These are phyloP conservation scores for Fulvia fulva DNA, from an alignment of 2,329 filamentous ascomycete species.

Conservation along the genomic window DNA sequence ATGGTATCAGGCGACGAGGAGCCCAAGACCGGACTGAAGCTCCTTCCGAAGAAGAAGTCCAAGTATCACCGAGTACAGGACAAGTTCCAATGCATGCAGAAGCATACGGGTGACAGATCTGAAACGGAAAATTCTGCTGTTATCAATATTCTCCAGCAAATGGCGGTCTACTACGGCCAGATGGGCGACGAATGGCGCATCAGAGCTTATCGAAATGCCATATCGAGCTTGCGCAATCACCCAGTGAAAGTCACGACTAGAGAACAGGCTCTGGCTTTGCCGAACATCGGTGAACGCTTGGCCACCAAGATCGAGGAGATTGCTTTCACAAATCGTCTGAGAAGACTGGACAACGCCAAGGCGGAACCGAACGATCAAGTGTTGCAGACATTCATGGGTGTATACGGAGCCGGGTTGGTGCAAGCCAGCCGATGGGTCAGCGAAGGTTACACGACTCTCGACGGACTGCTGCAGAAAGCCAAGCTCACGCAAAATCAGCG, in stretches of 20 bases:
- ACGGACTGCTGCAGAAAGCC: constrained; percentile 62
- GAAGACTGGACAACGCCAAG: constrained; percentile 66
- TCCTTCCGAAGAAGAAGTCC: constrained; percentile 20
- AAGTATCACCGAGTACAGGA: constrained; percentile 30
- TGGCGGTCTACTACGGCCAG: constrained; percentile 72
- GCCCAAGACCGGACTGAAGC: constrained; percentile 3
- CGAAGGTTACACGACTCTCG: constrained; percentile 68
- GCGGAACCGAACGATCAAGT: constrained; percentile 62
- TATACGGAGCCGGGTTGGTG: constrained; percentile 63
- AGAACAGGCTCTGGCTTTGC: constrained; percentile 64
- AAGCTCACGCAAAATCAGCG: constrained; percentile 65
- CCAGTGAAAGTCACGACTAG: constrained; percentile 60
- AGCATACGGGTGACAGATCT: constrained; percentile 42
- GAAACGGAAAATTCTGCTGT: constrained; percentile 70
- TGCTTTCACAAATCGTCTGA: constrained; percentile 66
- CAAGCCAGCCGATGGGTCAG: constrained; percentile 74
- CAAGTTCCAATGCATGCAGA: constrained; percentile 58
- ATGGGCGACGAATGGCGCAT: constrained; percentile 75
- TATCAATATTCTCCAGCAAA: constrained; percentile 71
- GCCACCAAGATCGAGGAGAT: constrained; percentile 90
- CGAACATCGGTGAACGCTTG: constrained; percentile 66
- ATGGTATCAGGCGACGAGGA: constrained; percentile 11
- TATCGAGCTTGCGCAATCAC: constrained; percentile 68
- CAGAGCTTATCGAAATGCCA: constrained; percentile 71
- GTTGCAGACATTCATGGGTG: constrained; percentile 66